Evolutionary conservation across 2,329 filamentous ascomycete species (phyloP).

Genomic region (Aspergillus caelatus): DNA sequence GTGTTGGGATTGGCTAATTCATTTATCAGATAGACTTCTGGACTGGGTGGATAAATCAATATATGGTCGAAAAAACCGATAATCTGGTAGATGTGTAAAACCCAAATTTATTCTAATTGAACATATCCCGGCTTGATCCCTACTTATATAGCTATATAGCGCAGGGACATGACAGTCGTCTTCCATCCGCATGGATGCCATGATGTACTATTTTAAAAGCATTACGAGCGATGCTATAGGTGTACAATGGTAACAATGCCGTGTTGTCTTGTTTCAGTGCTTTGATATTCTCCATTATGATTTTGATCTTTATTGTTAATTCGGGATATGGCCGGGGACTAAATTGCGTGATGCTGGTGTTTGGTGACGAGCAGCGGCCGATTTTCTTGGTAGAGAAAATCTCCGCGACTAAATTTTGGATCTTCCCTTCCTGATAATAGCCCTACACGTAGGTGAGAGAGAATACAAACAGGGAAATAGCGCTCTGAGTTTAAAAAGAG

Average conservation of each 20-base stretch:
- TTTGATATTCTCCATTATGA: not conserved
- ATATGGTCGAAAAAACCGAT: not conserved
- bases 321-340: not conserved
- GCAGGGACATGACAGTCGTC: not conserved
- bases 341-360: not conserved
- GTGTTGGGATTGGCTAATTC: not conserved
- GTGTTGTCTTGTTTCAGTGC: not conserved
- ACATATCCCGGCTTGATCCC: not conserved
- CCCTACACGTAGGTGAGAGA: too few species aligned
- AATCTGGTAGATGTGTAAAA: not conserved
- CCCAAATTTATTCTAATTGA: not conserved
- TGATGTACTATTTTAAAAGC: not conserved
- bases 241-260: not conserved
- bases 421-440: not conserved
- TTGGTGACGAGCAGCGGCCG: not conserved
- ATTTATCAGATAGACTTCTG: not conserved
- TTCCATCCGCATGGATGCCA: too few species aligned
- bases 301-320: not conserved
- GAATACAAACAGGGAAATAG: not conserved
- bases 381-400: not conserved
- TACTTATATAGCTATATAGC: rapidly evolving
- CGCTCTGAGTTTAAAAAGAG: not conserved
- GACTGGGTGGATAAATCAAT: not conserved
- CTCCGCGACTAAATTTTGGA: not conserved
- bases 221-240: not conserved